These are phyloP conservation scores for Xylaria sp. DNA, from an alignment of 2,329 filamentous ascomycete genomes.

Conservation along the genomic window DNA sequence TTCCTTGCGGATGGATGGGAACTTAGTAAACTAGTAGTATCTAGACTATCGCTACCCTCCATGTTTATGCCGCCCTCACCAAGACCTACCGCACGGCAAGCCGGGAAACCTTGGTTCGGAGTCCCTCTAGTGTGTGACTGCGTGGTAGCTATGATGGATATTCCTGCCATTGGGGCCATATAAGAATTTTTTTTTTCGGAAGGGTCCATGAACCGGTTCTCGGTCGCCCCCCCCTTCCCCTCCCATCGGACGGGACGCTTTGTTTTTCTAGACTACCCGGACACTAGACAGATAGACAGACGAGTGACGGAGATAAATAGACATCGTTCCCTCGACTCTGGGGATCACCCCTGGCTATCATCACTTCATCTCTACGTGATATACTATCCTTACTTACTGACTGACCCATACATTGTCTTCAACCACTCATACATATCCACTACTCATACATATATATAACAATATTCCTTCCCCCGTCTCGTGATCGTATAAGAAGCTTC, in stretches of 20 bases:
- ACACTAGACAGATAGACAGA: background rate
- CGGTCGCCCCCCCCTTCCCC: conserved; percentile 1
- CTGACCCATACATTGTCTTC: background rate
- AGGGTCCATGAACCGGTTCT: conserved; percentile 10
- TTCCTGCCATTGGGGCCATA: too few species aligned
- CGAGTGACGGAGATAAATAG: background rate
- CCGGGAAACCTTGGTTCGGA: background rate
- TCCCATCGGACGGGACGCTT: too few species aligned
- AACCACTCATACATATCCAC: background rate
- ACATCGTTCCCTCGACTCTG: background rate
- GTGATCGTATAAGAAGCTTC: too few species aligned
- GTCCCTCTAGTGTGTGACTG: background rate
- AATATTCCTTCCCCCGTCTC: too few species aligned
- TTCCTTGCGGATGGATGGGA: background rate
- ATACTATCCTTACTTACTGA: background rate
- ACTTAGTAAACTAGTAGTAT: too few species aligned
- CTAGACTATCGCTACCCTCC: background rate
- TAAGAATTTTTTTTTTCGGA: too few species aligned
- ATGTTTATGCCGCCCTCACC: background rate
- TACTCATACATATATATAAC: background rate
- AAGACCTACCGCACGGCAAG: background rate
- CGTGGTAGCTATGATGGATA: too few species aligned
- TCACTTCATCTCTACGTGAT: background rate
- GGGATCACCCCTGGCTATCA: background rate
- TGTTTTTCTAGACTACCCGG: background rate